Evolutionary conservation across 1,139 yeast genomes (phyloP).

Genomic region (Saccharomycopsis crataegensis): DNA sequence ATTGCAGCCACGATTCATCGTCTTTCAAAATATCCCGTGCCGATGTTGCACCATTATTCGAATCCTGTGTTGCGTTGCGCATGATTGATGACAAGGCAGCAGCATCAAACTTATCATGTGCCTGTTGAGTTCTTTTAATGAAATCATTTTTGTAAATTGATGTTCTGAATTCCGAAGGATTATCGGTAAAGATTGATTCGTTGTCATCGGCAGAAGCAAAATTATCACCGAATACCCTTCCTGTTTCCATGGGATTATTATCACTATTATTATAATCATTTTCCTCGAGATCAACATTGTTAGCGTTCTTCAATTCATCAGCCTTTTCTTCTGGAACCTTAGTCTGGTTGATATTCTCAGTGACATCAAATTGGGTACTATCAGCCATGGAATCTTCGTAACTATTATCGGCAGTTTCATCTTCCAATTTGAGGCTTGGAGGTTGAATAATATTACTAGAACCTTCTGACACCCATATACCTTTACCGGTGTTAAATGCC

Average conservation of each 20-base stretch:
- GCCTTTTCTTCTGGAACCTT: not conserved
- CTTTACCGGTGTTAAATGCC: slow-evolving; percentile 3
- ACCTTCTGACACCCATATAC: not conserved
- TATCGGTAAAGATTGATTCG: slow-evolving; percentile 13
- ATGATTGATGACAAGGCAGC: slow-evolving; percentile 4
- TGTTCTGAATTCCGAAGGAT: slow-evolving; percentile 11
- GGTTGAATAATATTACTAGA: too few relatives aligned
- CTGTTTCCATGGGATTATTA: not conserved
- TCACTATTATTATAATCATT: not conserved
- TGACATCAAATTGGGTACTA: not conserved
- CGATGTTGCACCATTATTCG: not conserved
- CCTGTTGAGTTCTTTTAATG: slow-evolving; percentile 11
- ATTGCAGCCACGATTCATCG: not conserved
- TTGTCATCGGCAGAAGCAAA: slow-evolving; percentile 10
- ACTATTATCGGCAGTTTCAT: too few relatives aligned
- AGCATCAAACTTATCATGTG: slow-evolving; percentile 13
- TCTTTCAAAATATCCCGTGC: slow-evolving; percentile 12
- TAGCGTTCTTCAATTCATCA: not conserved
- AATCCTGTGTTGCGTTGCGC: slow-evolving; percentile 6
- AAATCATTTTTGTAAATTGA: slow-evolving; percentile 16
- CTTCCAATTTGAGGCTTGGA: too few relatives aligned
- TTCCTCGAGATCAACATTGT: not conserved
- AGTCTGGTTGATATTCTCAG: not conserved
- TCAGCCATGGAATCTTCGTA: not conserved
- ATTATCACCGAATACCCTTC: slow-evolving; percentile 17